Evolutionary conservation across 208 protist genomes (phyloP).

Genomic region (Leishmania guyanensis): DNA sequence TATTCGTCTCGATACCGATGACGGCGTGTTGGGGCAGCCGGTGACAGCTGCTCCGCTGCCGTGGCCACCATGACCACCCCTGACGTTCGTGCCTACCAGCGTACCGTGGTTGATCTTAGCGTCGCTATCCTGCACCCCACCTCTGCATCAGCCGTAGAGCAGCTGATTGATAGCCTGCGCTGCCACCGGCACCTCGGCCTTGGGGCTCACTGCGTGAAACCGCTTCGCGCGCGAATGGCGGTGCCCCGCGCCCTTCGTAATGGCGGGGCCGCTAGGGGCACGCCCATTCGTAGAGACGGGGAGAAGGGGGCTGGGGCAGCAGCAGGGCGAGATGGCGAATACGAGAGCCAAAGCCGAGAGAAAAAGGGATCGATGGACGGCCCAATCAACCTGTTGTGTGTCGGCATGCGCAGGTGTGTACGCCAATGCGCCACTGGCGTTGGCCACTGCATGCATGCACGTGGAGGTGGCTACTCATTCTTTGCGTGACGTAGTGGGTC

Average conservation of each 20-base stretch:
- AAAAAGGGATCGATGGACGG: neutral
- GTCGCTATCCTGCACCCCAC: neutral
- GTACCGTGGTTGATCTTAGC: neutral
- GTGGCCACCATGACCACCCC: neutral
- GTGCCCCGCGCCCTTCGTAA: neutral
- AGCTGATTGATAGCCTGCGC: conserved; percentile 1
- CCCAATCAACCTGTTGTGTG: neutral
- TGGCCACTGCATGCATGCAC: neutral
- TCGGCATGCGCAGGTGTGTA: neutral
- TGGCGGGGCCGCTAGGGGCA: neutral
- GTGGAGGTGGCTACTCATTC: neutral
- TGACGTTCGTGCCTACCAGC: neutral
- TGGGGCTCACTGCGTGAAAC: conserved; percentile 45
- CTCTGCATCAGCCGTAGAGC: neutral
- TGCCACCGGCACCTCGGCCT: conserved; percentile 7
- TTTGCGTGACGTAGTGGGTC: neutral
- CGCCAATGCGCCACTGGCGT: neutral
- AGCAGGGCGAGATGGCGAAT: neutral
- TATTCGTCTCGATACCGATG: conserved; percentile 51
- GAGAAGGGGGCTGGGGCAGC: neutral
- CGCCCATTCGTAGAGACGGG: neutral
- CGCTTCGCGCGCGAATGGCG: conserved; percentile 21
- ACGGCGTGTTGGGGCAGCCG: neutral
- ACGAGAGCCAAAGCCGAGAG: neutral
- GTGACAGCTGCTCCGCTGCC: neutral